Conservation (phyloP, 1,139 yeast species). For the Hemisphaericaspora xylanilytica region DNA sequence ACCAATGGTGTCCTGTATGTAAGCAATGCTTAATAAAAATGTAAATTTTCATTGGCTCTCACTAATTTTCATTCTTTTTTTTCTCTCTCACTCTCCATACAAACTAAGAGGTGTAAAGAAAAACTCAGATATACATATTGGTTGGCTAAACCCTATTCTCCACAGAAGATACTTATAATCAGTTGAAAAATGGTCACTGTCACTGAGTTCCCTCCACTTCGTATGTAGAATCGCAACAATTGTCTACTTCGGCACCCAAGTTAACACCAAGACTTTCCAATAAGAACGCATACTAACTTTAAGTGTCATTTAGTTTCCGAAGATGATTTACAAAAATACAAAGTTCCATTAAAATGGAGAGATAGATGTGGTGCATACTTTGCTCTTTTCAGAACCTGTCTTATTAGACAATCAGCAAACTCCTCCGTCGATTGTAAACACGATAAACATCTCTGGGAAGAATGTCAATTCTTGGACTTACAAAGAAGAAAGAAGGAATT, state of each 20-base stretch:
- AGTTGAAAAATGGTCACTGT: constrained; percentile 35
- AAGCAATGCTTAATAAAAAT: constrained; percentile 4
- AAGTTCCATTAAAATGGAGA: constrained; percentile 79
- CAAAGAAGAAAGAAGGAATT: constrained; percentile 77
- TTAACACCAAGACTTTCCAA: background rate
- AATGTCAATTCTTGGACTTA: constrained; percentile 81
- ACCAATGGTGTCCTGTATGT: constrained; percentile 12
- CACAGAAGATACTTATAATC: background rate
- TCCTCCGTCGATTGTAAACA: constrained; percentile 61
- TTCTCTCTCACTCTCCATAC: too few species aligned
- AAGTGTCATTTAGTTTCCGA: constrained; percentile 54
- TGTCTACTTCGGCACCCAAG: too few species aligned
- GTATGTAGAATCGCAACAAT: constrained; percentile 33
- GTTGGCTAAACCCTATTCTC: background rate
- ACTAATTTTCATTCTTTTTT: background rate
- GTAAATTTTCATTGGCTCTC: constrained; percentile 15
- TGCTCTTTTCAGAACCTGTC: constrained; percentile 54
- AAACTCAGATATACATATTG: background rate
- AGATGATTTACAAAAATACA: constrained; percentile 80
- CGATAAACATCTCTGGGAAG: constrained; percentile 83
- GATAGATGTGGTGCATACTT: constrained; percentile 83
- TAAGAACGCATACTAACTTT: constrained; percentile 4
- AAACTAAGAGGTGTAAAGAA: background rate
- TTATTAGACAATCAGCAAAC: constrained; percentile 47
- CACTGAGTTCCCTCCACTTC: constrained; percentile 52